phyloP scores from a whole-genome alignment of 441 rosid genomes.

The Euphorbia neoarborescens region DNA sequence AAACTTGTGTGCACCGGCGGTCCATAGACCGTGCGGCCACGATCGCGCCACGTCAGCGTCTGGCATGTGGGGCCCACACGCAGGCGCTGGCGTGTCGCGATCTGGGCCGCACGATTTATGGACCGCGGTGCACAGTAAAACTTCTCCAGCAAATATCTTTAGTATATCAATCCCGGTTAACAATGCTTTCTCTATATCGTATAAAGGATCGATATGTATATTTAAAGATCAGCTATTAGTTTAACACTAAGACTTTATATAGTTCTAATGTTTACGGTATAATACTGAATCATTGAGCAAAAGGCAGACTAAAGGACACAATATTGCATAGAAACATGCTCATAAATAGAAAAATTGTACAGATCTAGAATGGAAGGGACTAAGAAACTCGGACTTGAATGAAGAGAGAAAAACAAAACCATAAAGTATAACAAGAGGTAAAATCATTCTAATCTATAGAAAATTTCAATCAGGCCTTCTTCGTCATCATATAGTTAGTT shows the following conservation, averaged over 20 bases:
- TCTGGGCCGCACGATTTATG: no score
- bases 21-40: no score
- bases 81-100: no score
- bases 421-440: neutral
- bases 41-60: no score
- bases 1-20: no score
- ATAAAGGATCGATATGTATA: no score
- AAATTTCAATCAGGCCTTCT: conserved; percentile 5
- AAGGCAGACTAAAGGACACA: neutral
- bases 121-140: no score
- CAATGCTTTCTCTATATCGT: no score
- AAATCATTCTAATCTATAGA: conserved; percentile 19
- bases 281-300: neutral
- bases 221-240: no score
- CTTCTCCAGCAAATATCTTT: conserved; percentile 49
- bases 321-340: neutral
- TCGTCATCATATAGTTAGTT: conserved; percentile 26
- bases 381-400: neutral
- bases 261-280: no score
- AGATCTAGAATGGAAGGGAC: neutral
- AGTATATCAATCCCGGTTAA: conserved; percentile 30
- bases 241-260: no score
- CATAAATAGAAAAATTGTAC: neutral
- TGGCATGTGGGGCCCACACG: no score
- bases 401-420: neutral